A percentile compares a stretch with the other conserved stretches of the same genome.
Evolutionary conservation across 306 rosid species (phyloP).

Genomic region (Hylodesmum podocarpum): DNA sequence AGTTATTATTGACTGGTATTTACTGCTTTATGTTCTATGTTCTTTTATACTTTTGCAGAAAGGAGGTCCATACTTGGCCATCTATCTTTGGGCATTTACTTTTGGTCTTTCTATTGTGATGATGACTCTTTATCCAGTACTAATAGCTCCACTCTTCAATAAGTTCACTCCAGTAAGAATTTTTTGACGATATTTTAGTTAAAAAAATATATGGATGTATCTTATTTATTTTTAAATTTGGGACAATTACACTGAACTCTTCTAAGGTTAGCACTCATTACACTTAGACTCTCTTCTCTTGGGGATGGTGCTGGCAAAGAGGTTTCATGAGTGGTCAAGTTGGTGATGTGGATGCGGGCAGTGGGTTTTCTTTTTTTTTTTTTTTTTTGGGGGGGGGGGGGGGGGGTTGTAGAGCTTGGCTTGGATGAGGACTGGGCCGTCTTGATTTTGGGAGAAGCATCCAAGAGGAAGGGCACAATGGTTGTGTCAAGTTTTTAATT

Average conservation of each 20-base stretch:
- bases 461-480: neutral
- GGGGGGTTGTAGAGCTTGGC: conserved; percentile 6
- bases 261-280: neutral
- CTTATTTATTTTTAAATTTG: conserved; percentile 1
- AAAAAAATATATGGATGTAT: neutral
- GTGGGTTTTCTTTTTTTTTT: too few relatives aligned
- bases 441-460: conserved; percentile 12
- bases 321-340: neutral
- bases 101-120: conserved; percentile 86
- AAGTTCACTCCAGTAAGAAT: conserved; percentile 92
- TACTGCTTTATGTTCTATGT: conserved; percentile 16
- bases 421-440: neutral
- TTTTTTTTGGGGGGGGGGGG: neutral
- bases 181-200: neutral
- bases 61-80: conserved; percentile 97
- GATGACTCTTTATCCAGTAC: conserved; percentile 94
- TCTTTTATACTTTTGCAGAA: conserved; percentile 64
- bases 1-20: conserved; percentile 11
- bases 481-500: neutral
- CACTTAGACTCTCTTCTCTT: neutral
- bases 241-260: conserved; percentile 5
- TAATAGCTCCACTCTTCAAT: conserved; percentile 95
- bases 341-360: neutral
- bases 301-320: neutral
- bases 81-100: conserved; percentile 97